Conservation (phyloP, 352 stramenopile genomes). For the Pythium phragmitis region DNA sequence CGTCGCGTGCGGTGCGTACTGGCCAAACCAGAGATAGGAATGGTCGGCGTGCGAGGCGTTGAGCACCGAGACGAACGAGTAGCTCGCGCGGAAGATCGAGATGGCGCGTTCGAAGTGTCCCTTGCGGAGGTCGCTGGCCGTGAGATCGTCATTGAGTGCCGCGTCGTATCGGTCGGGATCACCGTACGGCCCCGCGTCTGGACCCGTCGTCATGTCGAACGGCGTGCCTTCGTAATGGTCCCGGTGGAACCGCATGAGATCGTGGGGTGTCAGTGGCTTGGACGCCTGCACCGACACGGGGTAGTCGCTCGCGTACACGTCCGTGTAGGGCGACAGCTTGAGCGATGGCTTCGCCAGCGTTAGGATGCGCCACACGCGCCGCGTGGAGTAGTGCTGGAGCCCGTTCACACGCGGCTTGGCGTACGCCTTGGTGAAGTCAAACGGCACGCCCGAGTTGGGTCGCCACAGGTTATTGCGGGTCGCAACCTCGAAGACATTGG, state of each 20-base stretch:
- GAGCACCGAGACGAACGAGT: constrained; percentile 83
- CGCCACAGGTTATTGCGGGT: constrained; percentile 81
- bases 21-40: constrained; percentile 83
- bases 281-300: constrained; percentile 82
- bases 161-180: constrained; percentile 89
- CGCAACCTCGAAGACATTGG: constrained; percentile 89
- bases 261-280: constrained; percentile 55
- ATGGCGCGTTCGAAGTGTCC: constrained; percentile 91
- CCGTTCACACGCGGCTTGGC: constrained; percentile 55
- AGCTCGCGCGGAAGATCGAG: constrained; percentile 92
- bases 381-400: constrained; percentile 82
- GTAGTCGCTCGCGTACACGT: constrained; percentile 79
- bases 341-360: constrained; percentile 74
- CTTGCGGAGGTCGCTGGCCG: constrained; percentile 39
- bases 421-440: constrained; percentile 91
- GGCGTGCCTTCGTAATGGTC: constrained; percentile 93
- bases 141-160: constrained; percentile 46
- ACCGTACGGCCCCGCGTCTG: constrained; percentile 85
- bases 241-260: constrained; percentile 91
- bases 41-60: constrained; percentile 59
- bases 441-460: constrained; percentile 42
- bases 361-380: constrained; percentile 90
- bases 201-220: constrained; percentile 88
- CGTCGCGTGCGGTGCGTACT: constrained; percentile 88
- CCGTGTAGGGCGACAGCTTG: constrained; percentile 65